Evolutionary conservation across 345 rosid species (phyloP), one percentile per base, ranked within the genome.

Genomic region (Triadica sebifera): DNA sequence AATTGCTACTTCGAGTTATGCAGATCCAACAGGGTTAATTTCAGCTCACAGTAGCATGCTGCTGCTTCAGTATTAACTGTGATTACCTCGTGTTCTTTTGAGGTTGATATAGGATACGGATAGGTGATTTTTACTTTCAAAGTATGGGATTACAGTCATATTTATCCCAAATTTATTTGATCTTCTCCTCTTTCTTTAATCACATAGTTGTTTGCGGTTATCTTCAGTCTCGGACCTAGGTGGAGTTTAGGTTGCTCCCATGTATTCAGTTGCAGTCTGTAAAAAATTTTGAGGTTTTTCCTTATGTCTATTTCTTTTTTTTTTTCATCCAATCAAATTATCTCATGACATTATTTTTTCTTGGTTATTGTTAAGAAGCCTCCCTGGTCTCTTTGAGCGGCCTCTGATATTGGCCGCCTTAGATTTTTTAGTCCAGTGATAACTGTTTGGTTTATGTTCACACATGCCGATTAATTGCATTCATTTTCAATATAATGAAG

Each of bases 61-160:
- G 74, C 70, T 71, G 57, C 50, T 75, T 19, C 66, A 11, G 74
- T 38, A 62, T 24, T 70, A 56, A 56, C 47, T 67, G 19, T n/a
- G 39, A 74, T 66, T 56, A 10, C 34, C 2, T 63, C 59, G 46
- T 43, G 62, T 43, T 22, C 37, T 22, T 67, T 60, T 59, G 69
- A 59, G 39, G 29, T 37, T 51, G 55, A 52, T 58, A 60, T 6
- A 24, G 74, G 46, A 61, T 50, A 16, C 5, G 51, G 15, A 24
- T 61, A 62, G 69, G 56, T 76, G 49, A 72, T 12, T 43, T 46
- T 67, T 63, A 47, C 59, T 22, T 46, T 15, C 53, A 4, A 72
- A 29, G 45, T 6, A 12, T 72, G 46, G 38, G 29, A 9, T 62
- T 47, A 20, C 22, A 69, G 72, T 51, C 24, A 29, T 29, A 29